Base-by-base conservation (phyloP, 306 rosid genomes). In the Macrotyloma uniflorum region DNA sequence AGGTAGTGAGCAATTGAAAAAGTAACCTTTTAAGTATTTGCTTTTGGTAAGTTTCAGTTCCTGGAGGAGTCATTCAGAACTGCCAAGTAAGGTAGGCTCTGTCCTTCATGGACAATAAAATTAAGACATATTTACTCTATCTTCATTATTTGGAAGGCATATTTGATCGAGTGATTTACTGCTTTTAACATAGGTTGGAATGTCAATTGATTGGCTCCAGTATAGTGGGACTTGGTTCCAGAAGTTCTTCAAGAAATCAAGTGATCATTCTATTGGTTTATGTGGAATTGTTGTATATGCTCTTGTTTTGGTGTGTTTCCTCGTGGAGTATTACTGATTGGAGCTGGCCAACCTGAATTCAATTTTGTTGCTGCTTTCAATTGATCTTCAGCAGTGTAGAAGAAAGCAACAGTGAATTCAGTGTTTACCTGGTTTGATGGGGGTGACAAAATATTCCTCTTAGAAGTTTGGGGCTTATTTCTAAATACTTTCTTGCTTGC, bases 161-260 rank as follows among this genome's bases (percentile, higher is more conserved):
- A 2, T 88, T 92, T 92, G 89, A 92, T 95, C 63, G 88, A 84
- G 92, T 88, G 89, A 66, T 90, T 67, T 89, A 83, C 86, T 92
- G 89, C 91, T 95, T 85, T 87, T 80, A 92, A 90, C 85, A 84
- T 94, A 92, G 98, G 98, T 95, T 83, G 95, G 90, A 83, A 85
- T 77, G 57, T 83, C 86, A 83, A 76, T 78, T 87, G 91, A 51
- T 75, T 74, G 82, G 80, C 78, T 86, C 86, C 88, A 85, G 79
- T 90, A 75, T 88, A 89, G 87, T 86, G 86, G 94, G 88, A 88
- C 76, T 85, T 88, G 94, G 85, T 88, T 89, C 88, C 61, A 71
- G 83, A 77, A 86, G 88, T 93, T 87, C 89, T 86, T 85, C 90
- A 79, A 85, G 91, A 74, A 88, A 78, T 88, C 96, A 86, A 90